phyloP scores from a whole-genome alignment of 805 yeast species.

The Candida maesae region DNA sequence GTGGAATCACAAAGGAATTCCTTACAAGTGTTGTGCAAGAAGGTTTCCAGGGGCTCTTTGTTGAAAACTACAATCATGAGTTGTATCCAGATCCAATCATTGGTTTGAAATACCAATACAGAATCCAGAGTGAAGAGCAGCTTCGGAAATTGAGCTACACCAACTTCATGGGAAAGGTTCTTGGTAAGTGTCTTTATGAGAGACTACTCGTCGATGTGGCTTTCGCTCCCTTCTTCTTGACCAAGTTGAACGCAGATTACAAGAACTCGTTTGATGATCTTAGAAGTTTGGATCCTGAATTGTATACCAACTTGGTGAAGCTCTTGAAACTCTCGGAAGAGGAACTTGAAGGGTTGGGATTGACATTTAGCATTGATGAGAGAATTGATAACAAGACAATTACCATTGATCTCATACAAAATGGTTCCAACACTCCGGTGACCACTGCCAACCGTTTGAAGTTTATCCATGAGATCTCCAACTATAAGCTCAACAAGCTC shows the following conservation, averaged over 20 bases:
- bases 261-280: constrained; percentile 77
- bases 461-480: constrained; percentile 73
- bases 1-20: constrained; percentile 92
- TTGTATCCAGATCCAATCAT: constrained; percentile 71
- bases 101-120: constrained; percentile 31
- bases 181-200: constrained; percentile 89
- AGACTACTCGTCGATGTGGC: constrained; percentile 74
- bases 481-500: constrained; percentile 68
- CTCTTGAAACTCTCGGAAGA: constrained; percentile 50
- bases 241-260: constrained; percentile 41
- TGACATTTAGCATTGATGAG: constrained; percentile 65
- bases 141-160: constrained; percentile 32
- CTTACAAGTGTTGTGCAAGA: constrained; percentile 67
- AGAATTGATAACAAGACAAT: constrained; percentile 34
- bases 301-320: constrained; percentile 63
- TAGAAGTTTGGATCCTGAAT: constrained; percentile 60
- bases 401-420: constrained; percentile 54
- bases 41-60: constrained; percentile 52
- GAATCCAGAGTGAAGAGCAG: constrained; percentile 31
- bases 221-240: constrained; percentile 83
- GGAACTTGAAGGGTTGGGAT: constrained; percentile 50
- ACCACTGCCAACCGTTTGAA: constrained; percentile 57
- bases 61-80: constrained; percentile 48
- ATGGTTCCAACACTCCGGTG: constrained; percentile 58
- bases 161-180: constrained; percentile 71